These are phyloP conservation scores for Aspergillus uvarum DNA, from an alignment of 2,329 filamentous ascomycete species.

Conservation along the genomic window DNA sequence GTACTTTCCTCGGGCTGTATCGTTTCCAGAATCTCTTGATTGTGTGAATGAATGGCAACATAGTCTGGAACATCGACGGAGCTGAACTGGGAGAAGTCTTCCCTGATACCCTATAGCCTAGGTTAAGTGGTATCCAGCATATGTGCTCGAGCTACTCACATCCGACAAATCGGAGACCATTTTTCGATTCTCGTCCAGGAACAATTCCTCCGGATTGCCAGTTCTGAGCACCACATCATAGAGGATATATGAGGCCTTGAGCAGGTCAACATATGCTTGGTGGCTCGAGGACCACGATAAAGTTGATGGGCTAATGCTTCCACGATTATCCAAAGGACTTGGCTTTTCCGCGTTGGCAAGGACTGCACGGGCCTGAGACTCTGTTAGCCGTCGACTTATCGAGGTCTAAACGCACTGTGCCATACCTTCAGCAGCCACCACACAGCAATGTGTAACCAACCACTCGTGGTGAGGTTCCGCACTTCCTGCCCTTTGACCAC, in stretches of 20 bases:
- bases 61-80: slow-evolving; percentile 28
- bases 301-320: slow-evolving; percentile 25
- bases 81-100: slow-evolving; percentile 29
- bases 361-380: slow-evolving; percentile 21
- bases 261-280: slow-evolving; percentile 33
- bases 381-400: background rate
- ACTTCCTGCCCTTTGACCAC: slow-evolving; percentile 23
- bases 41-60: slow-evolving; percentile 23
- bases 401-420: background rate
- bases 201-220: slow-evolving; percentile 19
- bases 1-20: slow-evolving; percentile 31
- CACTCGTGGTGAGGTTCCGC: slow-evolving; percentile 24
- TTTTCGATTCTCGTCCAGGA: slow-evolving; percentile 32
- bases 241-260: slow-evolving; percentile 34
- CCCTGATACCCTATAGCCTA: slow-evolving; percentile 25
- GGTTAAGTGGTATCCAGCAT: background rate
- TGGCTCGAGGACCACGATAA: slow-evolving; percentile 22
- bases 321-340: slow-evolving; percentile 19
- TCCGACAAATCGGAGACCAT: slow-evolving; percentile 33
- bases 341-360: slow-evolving; percentile 25
- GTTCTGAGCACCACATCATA: slow-evolving; percentile 32
- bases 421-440: slow-evolving; percentile 37
- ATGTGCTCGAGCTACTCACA: slow-evolving; percentile 9
- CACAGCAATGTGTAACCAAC: slow-evolving; percentile 33
- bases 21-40: slow-evolving; percentile 31